These are phyloP conservation scores for Nakazawaea wyomingensis DNA, from an alignment of 805 yeast genomes.

Conservation along the genomic window DNA sequence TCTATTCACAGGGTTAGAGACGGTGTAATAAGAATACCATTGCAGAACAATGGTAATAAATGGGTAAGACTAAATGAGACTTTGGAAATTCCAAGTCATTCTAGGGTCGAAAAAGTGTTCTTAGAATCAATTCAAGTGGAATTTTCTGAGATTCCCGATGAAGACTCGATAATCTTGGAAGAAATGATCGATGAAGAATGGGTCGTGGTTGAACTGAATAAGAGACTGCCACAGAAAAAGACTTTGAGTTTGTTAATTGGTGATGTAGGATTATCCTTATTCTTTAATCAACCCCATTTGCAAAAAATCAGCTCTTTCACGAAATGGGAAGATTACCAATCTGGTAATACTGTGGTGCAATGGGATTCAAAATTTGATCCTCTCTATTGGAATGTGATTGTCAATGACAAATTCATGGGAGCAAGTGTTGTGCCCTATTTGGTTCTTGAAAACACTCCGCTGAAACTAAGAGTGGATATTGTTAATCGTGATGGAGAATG, in stretches of 20 bases:
- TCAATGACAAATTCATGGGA: slow-evolving; percentile 7
- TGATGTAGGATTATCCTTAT: slow-evolving; percentile 6
- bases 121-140: slow-evolving; percentile 18
- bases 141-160: neutral
- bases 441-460: neutral
- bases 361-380: slow-evolving; percentile 2
- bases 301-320: neutral
- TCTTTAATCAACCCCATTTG: neutral
- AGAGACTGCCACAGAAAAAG: neutral
- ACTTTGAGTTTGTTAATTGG: slow-evolving; percentile 6
- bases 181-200: slow-evolving; percentile 9
- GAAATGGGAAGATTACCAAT: neutral
- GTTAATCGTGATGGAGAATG: slow-evolving; percentile 12
- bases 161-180: neutral
- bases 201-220: slow-evolving; percentile 7
- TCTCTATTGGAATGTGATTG: slow-evolving; percentile 11
- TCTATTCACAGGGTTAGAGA: slow-evolving; percentile 23
- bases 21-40: slow-evolving; percentile 27
- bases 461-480: slow-evolving; percentile 10
- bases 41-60: slow-evolving; percentile 17
- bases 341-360: neutral
- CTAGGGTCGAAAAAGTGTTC: slow-evolving; percentile 18
- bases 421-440: slow-evolving; percentile 10
- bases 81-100: slow-evolving; percentile 17
- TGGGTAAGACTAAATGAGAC: slow-evolving; percentile 23